These are phyloP conservation scores for Glycine soja DNA, from an alignment of 306 rosid species.

Conservation along the genomic window DNA sequence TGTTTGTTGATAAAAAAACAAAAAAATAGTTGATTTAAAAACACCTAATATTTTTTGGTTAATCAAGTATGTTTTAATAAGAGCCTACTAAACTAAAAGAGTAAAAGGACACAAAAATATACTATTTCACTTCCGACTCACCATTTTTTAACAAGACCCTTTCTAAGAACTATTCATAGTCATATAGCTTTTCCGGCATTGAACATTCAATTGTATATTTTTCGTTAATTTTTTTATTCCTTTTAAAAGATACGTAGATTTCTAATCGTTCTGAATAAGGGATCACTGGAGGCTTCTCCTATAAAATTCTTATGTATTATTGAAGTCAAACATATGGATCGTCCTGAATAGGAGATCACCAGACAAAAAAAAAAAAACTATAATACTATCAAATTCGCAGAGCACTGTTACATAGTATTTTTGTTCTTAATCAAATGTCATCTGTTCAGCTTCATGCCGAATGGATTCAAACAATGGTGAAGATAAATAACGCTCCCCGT, in stretches of 20 bases:
- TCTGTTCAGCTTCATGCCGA: conserved; percentile 64
- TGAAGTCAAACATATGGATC: conserved; percentile 8
- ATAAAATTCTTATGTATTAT: neutral
- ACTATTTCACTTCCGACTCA: too few species aligned
- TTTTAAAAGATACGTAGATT: neutral
- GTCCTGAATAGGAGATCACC: neutral
- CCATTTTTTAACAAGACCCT: too few species aligned
- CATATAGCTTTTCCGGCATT: neutral
- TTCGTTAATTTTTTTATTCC: neutral
- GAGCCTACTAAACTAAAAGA: too few species aligned
- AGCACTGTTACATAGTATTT: neutral
- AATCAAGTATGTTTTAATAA: too few species aligned
- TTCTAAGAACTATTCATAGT: too few species aligned
- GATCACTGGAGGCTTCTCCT: neutral
- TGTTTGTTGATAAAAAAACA: too few species aligned
- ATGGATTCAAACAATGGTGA: conserved; percentile 59
- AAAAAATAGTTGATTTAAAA: too few species aligned
- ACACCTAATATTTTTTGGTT: too few species aligned
- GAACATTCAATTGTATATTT: neutral
- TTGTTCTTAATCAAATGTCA: conserved; percentile 50
- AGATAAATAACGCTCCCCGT: conserved; percentile 69
- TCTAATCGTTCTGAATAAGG: neutral
- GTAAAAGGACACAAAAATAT: too few species aligned
- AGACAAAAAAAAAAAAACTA: neutral
- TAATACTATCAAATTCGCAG: neutral